A percentile compares a stretch with the other conserved stretches of the same genome.
Conservation (phyloP, 2,329 filamentous ascomycete genomes). For the Fusarium miscanthi region DNA sequence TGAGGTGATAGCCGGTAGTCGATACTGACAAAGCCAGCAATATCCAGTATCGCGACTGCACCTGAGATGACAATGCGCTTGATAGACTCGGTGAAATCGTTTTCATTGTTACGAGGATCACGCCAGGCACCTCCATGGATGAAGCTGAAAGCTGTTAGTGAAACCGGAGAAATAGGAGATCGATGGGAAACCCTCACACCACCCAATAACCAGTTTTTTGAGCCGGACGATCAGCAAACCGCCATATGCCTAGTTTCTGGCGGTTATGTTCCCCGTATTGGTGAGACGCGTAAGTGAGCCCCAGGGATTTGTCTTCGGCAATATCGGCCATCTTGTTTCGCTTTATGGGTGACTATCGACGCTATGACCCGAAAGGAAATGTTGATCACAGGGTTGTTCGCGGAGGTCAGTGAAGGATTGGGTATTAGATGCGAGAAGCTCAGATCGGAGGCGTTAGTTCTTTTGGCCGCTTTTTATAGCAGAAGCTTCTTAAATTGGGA, state of each 20-base stretch:
- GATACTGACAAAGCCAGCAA: constrained; percentile 72
- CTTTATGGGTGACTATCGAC: constrained; percentile 7
- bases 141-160: constrained; percentile 52
- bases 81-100: constrained; percentile 60
- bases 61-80: constrained; percentile 52
- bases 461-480: not conserved
- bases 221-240: constrained; percentile 39
- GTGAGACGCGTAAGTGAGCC: constrained; percentile 50
- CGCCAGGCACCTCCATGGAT: constrained; percentile 74
- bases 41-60: constrained; percentile 44
- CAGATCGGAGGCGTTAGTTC: constrained; percentile 15
- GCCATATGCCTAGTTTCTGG: constrained; percentile 61
- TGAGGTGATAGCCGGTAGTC: constrained; percentile 70
- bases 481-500: constrained; percentile 7
- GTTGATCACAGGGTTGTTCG: not conserved
- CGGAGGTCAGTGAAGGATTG: constrained; percentile 10
- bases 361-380: constrained; percentile 19
- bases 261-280: constrained; percentile 55
- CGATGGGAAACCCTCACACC: constrained; percentile 46
- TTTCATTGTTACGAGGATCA: constrained; percentile 63
- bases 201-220: constrained; percentile 49
- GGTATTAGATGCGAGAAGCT: constrained; percentile 15
- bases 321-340: constrained; percentile 35
- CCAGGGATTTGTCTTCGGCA: constrained; percentile 32
- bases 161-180: not conserved